Percentiles rank a stretch among this genome's conserved stretches.
These are phyloP conservation scores for Lecanicillium sp. DNA, from an alignment of 2,329 filamentous ascomycete genomes.

Conservation along the genomic window DNA sequence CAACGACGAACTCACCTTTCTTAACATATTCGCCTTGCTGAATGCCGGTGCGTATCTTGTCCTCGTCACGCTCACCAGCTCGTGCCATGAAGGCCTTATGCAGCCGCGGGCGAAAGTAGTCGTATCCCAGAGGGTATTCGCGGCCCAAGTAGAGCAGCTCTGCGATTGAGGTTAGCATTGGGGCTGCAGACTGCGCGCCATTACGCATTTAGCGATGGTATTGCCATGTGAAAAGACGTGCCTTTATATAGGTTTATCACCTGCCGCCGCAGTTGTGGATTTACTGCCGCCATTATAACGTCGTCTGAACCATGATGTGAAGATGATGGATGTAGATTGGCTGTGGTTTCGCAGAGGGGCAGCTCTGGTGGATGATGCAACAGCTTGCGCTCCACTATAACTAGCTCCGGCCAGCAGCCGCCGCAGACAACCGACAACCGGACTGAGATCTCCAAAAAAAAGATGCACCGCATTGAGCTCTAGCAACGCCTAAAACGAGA, in stretches of 20 bases:
- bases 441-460: too few relatives aligned
- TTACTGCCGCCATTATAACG: constrained; percentile 25
- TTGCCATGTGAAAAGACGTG: constrained; percentile 21
- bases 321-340: not conserved
- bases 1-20: constrained; percentile 54
- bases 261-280: constrained; percentile 58
- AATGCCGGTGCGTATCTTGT: constrained; percentile 68
- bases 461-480: too few relatives aligned
- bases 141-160: constrained; percentile 78
- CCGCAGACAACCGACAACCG: too few relatives aligned
- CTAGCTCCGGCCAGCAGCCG: too few relatives aligned
- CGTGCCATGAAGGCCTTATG: constrained; percentile 82
- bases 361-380: too few relatives aligned
- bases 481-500: too few relatives aligned
- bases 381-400: too few relatives aligned
- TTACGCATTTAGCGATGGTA: not conserved
- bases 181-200: too few relatives aligned
- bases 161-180: constrained; percentile 27
- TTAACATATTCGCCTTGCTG: constrained; percentile 78
- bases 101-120: constrained; percentile 72
- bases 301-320: not conserved
- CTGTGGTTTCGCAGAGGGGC: too few relatives aligned
- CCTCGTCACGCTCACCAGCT: constrained; percentile 59
- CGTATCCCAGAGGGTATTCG: constrained; percentile 76
- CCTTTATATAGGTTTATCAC: constrained; percentile 89